Base-by-base conservation (phyloP, 768 basidiomycete species). In the Lepiota venenata region DNA sequence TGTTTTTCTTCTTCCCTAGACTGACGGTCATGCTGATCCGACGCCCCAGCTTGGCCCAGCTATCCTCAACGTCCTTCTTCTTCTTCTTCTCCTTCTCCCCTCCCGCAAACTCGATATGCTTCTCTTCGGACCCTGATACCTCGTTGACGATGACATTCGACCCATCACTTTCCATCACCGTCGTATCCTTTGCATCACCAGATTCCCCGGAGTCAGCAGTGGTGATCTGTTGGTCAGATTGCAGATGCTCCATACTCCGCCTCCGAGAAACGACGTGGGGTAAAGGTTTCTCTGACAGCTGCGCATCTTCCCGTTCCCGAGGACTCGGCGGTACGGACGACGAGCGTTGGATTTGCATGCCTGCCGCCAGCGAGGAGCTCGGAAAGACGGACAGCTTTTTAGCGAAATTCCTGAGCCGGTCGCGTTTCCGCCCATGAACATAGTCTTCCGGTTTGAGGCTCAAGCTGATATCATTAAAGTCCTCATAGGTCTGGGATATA, bases 401-500 rank as follows among this genome's bases (percentile, higher is more conserved):
- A 15, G 89, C 90, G 44, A 94, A 71, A 46, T 81, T 84, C 67
- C 83, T 87, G 56, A 96, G 70, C 44, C 79, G 80, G 67, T 94
- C 88, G 36, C 91, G 83, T 69, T 86, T 96, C 49, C 87, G 78
- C 53, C 82, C 80, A 52, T 80, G 81, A 74, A 39, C 47, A 56
- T 89, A 89, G 60, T 92, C 88, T 57, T 93, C 90, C 0, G 86
- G 80, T 65, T 87, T 91, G 67, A 95, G 87, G 68, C 88, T 89
- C 32, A 98, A 74, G 48, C 91, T 93, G 61, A 98, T 86, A 68
- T 97, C 95, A 66, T 89, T 87, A 68, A 97, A 98, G 64, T 93
- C 92, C 68, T 98, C 95, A 64, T 90, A 88, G 4, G 89, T 91
- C 60, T 93, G 85, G 2, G 93, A 96, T 47, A 97, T 83, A 62